These are phyloP conservation scores for Blepharisma stoltei DNA, from an alignment of 73 alveolate species.

Conservation along the genomic window DNA sequence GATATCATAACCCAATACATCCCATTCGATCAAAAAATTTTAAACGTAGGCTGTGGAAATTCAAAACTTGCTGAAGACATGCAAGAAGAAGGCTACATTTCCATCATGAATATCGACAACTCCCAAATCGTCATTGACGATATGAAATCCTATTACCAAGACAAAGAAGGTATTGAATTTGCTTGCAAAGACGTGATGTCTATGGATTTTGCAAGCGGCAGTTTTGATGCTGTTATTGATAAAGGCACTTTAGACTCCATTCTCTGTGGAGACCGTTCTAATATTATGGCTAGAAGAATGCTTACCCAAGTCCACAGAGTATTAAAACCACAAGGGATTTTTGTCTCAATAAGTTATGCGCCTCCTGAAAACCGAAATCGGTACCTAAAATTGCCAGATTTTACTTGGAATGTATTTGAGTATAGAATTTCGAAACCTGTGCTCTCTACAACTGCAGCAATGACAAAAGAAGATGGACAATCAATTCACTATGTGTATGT, in stretches of 20 bases:
- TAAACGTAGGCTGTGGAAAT: slow-evolving; percentile 94
- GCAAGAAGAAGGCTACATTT: slow-evolving; percentile 91
- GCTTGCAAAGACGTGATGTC: slow-evolving; percentile 84
- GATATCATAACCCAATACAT: slow-evolving; percentile 54
- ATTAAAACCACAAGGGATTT: slow-evolving; percentile 88
- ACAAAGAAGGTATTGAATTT: slow-evolving; percentile 72
- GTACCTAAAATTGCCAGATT: slow-evolving; percentile 73
- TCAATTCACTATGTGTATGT: slow-evolving; percentile 20
- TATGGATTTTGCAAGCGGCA: slow-evolving; percentile 77
- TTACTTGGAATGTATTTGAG: slow-evolving; percentile 55
- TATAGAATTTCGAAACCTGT: not conserved
- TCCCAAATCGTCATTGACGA: slow-evolving; percentile 79
- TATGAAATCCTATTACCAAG: slow-evolving; percentile 85
- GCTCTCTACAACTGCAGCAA: not conserved
- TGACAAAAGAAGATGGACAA: not conserved
- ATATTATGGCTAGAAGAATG: slow-evolving; percentile 55
- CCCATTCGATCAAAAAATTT: slow-evolving; percentile 57
- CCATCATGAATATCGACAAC: slow-evolving; percentile 83
- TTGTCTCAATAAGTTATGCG: slow-evolving; percentile 88
- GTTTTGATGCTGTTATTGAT: slow-evolving; percentile 90
- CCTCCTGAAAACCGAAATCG: slow-evolving; percentile 81
- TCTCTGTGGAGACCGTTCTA: slow-evolving; percentile 78
- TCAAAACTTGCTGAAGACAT: slow-evolving; percentile 87
- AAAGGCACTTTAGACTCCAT: slow-evolving; percentile 93
- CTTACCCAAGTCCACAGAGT: slow-evolving; percentile 78